Base-by-base conservation (phyloP, 2,329 filamentous ascomycete species). In the Diplocarpon mali region DNA sequence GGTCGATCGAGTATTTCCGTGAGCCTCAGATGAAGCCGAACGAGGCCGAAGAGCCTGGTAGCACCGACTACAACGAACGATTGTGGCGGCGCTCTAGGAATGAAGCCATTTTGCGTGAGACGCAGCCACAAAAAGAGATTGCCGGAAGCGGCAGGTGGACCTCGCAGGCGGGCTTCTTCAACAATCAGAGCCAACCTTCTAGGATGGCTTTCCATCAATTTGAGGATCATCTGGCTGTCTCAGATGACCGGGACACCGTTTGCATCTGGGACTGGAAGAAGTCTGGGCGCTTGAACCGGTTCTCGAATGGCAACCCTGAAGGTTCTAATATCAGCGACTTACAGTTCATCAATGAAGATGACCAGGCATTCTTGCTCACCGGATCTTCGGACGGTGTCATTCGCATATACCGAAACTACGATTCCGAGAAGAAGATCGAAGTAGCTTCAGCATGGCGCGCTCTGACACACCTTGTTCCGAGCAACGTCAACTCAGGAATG, bases 181-280 rank as follows among this genome's bases (percentile, higher is more conserved):
- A 90, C 60, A 96, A 95, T 54, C 80, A 82, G 27, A 84, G 83
- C 28, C 92, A 95, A 61, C 90, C 92, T 0, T 78, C 82, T 51
- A 93, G 89, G 67, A 85, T 98, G 81, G 84, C 85, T 5, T 95
- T 96, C 63, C 92, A 98, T 65, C 92, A 98, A 61, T 98, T 95
- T 57, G 92, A 98, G 62, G 85, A 95, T 58, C 89, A 96, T 60
- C 75, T 98, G 15, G 86, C 92, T 1, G 87, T 95, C 11, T 86
- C 88, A 11, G 92, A 98, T 64, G 89, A 95, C 57, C 80, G 84
- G 44, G 93, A 98, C 64, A 93, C 82, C 3, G 80, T 96, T 54
- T 81, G 78, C 46, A 77, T 98, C 27, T 96, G 92, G 85, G 92
- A 98, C 63, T 98, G 89, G 84, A 81, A 87, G 64, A 77, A 76